Evolutionary conservation across 208 protist genomes (phyloP).

Genomic region (Herpetomonas muscarum): DNA sequence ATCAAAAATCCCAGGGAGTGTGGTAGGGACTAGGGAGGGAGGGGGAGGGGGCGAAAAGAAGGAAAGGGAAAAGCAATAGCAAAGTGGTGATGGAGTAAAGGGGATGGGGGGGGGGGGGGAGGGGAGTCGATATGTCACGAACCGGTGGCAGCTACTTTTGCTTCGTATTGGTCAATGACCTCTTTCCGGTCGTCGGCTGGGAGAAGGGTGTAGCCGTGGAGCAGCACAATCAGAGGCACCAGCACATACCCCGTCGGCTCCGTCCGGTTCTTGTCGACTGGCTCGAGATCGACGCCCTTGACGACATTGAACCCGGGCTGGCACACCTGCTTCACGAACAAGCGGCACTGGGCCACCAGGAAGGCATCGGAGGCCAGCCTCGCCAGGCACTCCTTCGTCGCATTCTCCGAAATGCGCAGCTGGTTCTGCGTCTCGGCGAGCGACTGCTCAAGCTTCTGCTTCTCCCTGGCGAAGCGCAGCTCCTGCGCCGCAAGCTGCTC

Average conservation of each 20-base stretch:
- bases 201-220: constrained; percentile 80
- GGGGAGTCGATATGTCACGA: not conserved
- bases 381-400: constrained; percentile 11
- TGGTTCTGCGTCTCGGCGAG: constrained; percentile 17
- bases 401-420: constrained; percentile 11
- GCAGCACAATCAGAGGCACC: constrained; percentile 61
- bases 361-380: constrained; percentile 34
- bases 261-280: constrained; percentile 61
- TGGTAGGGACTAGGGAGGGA: too few relatives aligned
- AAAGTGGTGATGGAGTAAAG: not conserved
- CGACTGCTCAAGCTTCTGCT: constrained; percentile 33
- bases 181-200: constrained; percentile 50
- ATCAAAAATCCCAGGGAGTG: not conserved
- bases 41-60: not conserved
- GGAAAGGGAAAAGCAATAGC: not conserved
- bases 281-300: constrained; percentile 66
- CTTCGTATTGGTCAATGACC: constrained; percentile 66
- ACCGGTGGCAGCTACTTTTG: constrained; percentile 7
- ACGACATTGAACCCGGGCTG: constrained; percentile 81
- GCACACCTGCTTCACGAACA: constrained; percentile 76
- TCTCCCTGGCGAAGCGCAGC: constrained; percentile 10
- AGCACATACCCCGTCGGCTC: constrained; percentile 80
- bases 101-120: not conserved
- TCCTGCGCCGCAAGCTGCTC: constrained; percentile 19
- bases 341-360: constrained; percentile 60